Conservation (phyloP, 768 basidiomycete species). For the Pisolithus orientalis region DNA sequence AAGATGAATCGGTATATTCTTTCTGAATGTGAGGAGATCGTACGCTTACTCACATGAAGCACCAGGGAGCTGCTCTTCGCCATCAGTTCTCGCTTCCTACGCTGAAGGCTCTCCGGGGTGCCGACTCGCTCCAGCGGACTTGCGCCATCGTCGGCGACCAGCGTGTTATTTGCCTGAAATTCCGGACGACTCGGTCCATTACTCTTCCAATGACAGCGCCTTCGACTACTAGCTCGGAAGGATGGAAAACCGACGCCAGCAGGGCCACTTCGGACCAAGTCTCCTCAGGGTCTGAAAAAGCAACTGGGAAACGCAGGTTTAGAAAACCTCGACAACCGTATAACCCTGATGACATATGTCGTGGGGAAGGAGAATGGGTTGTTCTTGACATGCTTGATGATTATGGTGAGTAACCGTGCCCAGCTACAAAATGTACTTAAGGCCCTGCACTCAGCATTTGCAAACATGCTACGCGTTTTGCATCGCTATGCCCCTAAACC, state of each 20-base stretch:
- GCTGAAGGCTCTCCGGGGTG: constrained; percentile 38
- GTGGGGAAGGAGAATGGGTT: constrained; percentile 39
- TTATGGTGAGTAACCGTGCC: constrained; percentile 24
- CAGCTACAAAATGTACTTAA: background rate
- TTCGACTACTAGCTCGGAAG: constrained; percentile 20
- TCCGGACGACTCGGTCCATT: constrained; percentile 12
- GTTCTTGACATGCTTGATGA: constrained; percentile 48
- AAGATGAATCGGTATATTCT: constrained; percentile 42
- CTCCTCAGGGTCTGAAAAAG: constrained; percentile 1
- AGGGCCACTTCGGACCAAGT: background rate
- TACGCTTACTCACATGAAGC: background rate
- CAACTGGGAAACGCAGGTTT: background rate
- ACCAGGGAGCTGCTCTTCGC: constrained; percentile 34
- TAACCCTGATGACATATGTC: constrained; percentile 6
- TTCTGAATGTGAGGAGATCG: background rate
- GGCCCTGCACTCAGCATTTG: constrained; percentile 31
- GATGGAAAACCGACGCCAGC: constrained; percentile 2
- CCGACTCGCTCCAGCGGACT: constrained; percentile 35
- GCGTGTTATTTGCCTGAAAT: constrained; percentile 38
- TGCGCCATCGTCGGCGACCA: constrained; percentile 16
- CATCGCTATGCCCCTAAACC: constrained; percentile 36
- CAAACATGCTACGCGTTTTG: constrained; percentile 45
- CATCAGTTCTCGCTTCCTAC: constrained; percentile 35
- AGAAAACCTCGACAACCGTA: background rate
- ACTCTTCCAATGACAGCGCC: constrained; percentile 17